Conservation (phyloP, 1,139 yeast genomes). For the Nakaseomyces bracarensis region DNA sequence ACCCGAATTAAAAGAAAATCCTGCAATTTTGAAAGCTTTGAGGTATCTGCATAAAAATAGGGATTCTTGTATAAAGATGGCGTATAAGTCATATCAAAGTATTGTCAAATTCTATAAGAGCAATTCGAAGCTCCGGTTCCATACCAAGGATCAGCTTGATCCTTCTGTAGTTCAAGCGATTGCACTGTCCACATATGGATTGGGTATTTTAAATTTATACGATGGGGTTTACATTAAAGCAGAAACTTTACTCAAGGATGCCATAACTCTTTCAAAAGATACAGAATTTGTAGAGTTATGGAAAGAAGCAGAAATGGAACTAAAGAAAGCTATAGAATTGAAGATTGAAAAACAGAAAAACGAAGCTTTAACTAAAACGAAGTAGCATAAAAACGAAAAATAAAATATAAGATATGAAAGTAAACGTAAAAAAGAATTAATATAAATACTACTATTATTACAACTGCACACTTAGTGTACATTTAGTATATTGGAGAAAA, state of each 20-base stretch:
- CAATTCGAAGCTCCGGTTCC: conserved; percentile 36
- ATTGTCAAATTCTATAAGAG: conserved; percentile 49
- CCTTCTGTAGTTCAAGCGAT: conserved; percentile 51
- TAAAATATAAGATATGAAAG: background rate
- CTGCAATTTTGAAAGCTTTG: conserved; percentile 19
- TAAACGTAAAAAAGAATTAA: background rate
- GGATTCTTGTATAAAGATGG: conserved; percentile 38
- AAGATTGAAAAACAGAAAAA: conserved; percentile 12
- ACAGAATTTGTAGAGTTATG: conserved; percentile 59
- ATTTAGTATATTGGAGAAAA: background rate
- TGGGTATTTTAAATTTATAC: conserved; percentile 71
- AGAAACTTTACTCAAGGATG: conserved; percentile 54
- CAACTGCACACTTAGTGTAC: background rate
- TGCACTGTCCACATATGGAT: conserved; percentile 75
- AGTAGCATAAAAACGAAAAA: too few species aligned
- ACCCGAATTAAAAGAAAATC: conserved; percentile 24
- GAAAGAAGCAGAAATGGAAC: conserved; percentile 57
- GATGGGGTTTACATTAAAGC: conserved; percentile 39
- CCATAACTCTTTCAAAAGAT: conserved; percentile 62
- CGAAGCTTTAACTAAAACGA: background rate
- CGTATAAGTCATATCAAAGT: conserved; percentile 44
- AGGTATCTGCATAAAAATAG: conserved; percentile 29
- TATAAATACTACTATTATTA: background rate
- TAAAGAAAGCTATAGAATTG: conserved; percentile 35
- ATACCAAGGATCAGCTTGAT: conserved; percentile 35